These are phyloP conservation scores for Haplographium delicatum DNA, from an alignment of 495 filamentous ascomycete genomes.

Conservation along the genomic window DNA sequence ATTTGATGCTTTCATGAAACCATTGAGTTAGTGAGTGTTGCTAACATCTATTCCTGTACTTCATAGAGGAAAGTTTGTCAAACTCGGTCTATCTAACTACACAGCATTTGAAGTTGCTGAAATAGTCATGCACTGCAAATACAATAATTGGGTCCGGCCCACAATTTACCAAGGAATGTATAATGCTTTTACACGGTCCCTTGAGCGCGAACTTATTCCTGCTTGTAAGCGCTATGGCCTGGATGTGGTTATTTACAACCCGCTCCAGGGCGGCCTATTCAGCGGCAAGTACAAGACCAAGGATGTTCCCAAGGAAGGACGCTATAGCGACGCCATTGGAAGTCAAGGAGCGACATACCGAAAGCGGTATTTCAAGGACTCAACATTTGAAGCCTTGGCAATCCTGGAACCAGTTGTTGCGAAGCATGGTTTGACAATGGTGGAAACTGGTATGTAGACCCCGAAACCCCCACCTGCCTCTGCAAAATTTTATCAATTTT, in stretches of 20 bases:
- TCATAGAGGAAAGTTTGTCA: slow-evolving; percentile 68
- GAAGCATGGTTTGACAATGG: slow-evolving; percentile 69
- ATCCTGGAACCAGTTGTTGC: slow-evolving; percentile 67
- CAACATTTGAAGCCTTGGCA: slow-evolving; percentile 69
- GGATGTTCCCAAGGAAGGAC: slow-evolving; percentile 62
- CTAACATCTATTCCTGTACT: neutral
- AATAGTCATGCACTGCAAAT: slow-evolving; percentile 74
- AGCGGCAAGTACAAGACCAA: slow-evolving; percentile 76
- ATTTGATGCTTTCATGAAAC: no score
- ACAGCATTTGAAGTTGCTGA: slow-evolving; percentile 91
- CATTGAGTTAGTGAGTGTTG: no score
- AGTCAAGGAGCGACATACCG: slow-evolving; percentile 62
- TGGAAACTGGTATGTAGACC: no score
- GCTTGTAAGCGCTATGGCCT: slow-evolving; percentile 80
- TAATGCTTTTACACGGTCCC: slow-evolving; percentile 66
- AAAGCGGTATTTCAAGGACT: slow-evolving; percentile 73
- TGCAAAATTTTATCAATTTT: no score
- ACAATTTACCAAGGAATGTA: slow-evolving; percentile 68
- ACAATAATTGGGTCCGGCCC: slow-evolving; percentile 68
- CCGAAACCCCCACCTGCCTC: no score
- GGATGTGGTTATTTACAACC: slow-evolving; percentile 90
- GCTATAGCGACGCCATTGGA: slow-evolving; percentile 55
- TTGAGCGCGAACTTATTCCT: slow-evolving; percentile 76
- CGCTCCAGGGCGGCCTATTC: slow-evolving; percentile 77
- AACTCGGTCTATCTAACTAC: slow-evolving; percentile 77